Evolutionary conservation across 2,329 filamentous ascomycete genomes (phyloP).

Genomic region (Pestalotiopsis sp.): DNA sequence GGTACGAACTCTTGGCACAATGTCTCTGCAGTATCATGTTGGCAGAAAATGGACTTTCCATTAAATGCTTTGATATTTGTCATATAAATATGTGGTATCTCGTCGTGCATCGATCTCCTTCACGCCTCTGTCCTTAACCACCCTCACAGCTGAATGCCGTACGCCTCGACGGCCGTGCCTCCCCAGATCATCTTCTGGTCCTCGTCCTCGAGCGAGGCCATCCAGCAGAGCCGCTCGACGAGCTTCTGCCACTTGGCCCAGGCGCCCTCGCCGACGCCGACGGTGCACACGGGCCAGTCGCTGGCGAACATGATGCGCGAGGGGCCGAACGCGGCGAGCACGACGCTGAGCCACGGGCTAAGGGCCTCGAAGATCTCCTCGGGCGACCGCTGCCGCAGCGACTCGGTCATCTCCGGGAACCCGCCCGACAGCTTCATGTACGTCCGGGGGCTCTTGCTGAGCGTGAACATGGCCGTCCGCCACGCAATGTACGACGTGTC

Average conservation of each 20-base stretch:
- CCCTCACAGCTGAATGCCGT: conserved; percentile 47
- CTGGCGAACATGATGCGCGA: conserved; percentile 84
- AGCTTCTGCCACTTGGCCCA: conserved; percentile 79
- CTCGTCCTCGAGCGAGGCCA: conserved; percentile 62
- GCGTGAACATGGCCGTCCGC: conserved; percentile 68
- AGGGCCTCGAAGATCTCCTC: conserved; percentile 65
- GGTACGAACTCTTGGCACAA: no score
- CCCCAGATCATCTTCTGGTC: conserved; percentile 72
- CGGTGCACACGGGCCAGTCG: conserved; percentile 91
- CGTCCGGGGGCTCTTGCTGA: conserved; percentile 66
- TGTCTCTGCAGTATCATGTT: no score
- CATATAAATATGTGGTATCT: neutral
- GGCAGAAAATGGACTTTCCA: neutral
- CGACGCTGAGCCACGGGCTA: conserved; percentile 71
- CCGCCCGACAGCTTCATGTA: conserved; percentile 92
- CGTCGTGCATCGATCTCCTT: neutral
- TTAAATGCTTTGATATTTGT: neutral
- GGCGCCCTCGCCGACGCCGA: conserved; percentile 55
- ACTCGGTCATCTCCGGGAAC: conserved; percentile 75
- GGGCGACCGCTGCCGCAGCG: conserved; percentile 49
- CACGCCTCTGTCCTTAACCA: neutral
- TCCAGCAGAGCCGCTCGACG: conserved; percentile 68
- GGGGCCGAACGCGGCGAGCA: conserved; percentile 74
- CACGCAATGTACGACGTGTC: conserved; percentile 68
- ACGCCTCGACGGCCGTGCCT: conserved; percentile 73